Base-by-base conservation (phyloP, 345 rosid species). In the Eucalyptus marginata region DNA sequence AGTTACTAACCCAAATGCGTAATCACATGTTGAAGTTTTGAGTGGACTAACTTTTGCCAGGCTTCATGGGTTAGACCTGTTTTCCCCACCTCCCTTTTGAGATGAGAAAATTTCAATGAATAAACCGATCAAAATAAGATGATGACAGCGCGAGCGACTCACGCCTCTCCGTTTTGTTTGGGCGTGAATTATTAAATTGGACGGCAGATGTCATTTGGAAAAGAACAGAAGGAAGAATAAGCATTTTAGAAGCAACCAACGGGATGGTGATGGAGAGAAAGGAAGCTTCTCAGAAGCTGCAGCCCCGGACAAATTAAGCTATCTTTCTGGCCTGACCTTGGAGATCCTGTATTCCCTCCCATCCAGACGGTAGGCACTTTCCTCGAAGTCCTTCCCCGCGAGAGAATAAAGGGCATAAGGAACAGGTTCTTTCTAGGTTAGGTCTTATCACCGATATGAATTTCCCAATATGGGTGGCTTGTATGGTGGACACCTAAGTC, bases 281-380 rank as follows among this genome's bases (percentile, higher is more conserved):
- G 89, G 89, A 88, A 88, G 58, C 89, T 88, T 88, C 89, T 88
- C 43, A 83, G 89, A 88, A 88, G 86, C 49, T 20, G 86, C 31
- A 47, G n/a, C 56, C 40, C 85, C 14, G 76, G 68, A 76, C 84
- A 76, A 76, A 76, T 76, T 76, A 76, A 76, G 84, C 84, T 76
- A 76, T 76, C 47, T 76, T 44, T 76, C 84, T 40, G 84, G 29
- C 83, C 47, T 76, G 47, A 22, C 84, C 29, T 68, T 20, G 47
- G 47, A 76, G 84, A 76, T 40, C 47, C 47, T 17, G 15, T 46
- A 16, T 31, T 76, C 87, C 76, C 24, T 18, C 90, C 89, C 62
- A 47, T 40, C 88, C 84, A 40, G 40, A 76, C 47, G 13, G 66
- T 43, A 24, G 49, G 93, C 93, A 94, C 90, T 93, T 94, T 94